Evolutionary conservation across 805 yeast genomes (phyloP).

Genomic region (Pichia nakasei): DNA sequence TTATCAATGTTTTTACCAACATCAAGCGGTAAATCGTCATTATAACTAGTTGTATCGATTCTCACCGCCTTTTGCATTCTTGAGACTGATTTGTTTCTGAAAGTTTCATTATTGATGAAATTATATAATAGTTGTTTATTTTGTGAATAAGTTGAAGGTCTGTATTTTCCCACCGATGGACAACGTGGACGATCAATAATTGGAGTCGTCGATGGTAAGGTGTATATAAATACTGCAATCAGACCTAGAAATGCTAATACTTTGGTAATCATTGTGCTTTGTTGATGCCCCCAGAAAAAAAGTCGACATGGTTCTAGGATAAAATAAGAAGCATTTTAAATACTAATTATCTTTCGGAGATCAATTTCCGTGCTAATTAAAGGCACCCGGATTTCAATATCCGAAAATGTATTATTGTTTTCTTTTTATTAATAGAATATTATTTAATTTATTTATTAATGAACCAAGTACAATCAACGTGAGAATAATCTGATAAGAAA

Average conservation of each 20-base stretch:
- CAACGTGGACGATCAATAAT: slow-evolving; percentile 7
- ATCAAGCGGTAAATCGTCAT: slow-evolving; percentile 39
- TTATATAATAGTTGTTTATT: slow-evolving; percentile 26
- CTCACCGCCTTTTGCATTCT: slow-evolving; percentile 51
- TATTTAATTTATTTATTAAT: neutral
- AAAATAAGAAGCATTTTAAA: too few relatives aligned
- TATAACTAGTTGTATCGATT: slow-evolving; percentile 50
- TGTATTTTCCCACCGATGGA: slow-evolving; percentile 13
- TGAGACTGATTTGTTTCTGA: slow-evolving; percentile 32
- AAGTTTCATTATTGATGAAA: slow-evolving; percentile 31
- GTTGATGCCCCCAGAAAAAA: too few relatives aligned
- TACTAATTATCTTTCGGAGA: too few relatives aligned
- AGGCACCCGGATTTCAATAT: too few relatives aligned
- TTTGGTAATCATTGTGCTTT: too few relatives aligned
- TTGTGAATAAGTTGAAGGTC: slow-evolving; percentile 26
- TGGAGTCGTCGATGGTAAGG: too few relatives aligned
- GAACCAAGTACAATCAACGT: slow-evolving; percentile 9
- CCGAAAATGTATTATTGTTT: too few relatives aligned
- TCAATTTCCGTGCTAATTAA: too few relatives aligned
- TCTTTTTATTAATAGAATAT: too few relatives aligned
- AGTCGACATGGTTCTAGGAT: too few relatives aligned
- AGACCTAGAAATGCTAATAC: too few relatives aligned
- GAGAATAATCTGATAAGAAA: slow-evolving; percentile 1
- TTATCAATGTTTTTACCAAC: slow-evolving; percentile 45
- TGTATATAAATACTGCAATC: too few relatives aligned